These are phyloP conservation scores for Phytophthora melonis DNA, from an alignment of 352 stramenopile genomes.

Conservation along the genomic window DNA sequence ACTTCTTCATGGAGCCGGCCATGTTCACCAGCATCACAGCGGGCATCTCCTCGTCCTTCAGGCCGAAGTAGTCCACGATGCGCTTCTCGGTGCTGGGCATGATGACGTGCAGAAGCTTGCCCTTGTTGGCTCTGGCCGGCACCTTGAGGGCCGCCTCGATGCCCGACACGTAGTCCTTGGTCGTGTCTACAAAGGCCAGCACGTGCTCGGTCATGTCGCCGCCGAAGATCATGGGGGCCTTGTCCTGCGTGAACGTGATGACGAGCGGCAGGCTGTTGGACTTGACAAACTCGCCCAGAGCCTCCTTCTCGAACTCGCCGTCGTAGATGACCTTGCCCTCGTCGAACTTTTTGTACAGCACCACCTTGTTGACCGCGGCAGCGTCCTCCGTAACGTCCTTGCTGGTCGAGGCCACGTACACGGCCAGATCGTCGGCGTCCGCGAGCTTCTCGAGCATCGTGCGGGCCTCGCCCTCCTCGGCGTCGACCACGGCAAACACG, in stretches of 20 bases:
- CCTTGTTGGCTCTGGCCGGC: slow-evolving; percentile 81
- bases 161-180: slow-evolving; percentile 69
- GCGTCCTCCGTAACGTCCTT: slow-evolving; percentile 69
- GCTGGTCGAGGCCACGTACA: slow-evolving; percentile 82
- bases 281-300: slow-evolving; percentile 74
- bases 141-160: slow-evolving; percentile 69
- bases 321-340: slow-evolving; percentile 85
- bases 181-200: slow-evolving; percentile 86
- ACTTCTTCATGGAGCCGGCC: slow-evolving; percentile 95
- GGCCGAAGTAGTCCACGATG: slow-evolving; percentile 95
- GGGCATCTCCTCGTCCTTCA: slow-evolving; percentile 89
- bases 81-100: slow-evolving; percentile 89
- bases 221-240: slow-evolving; percentile 92
- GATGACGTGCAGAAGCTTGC: slow-evolving; percentile 91
- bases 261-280: slow-evolving; percentile 90
- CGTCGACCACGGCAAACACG: slow-evolving; percentile 86
- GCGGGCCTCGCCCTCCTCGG: slow-evolving; percentile 77
- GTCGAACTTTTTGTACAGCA: slow-evolving; percentile 92
- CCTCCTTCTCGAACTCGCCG: slow-evolving; percentile 75
- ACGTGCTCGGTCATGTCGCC: slow-evolving; percentile 89
- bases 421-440: slow-evolving; percentile 73
- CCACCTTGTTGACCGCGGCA: slow-evolving; percentile 63
- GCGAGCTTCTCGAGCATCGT: slow-evolving; percentile 80
- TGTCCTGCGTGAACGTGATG: slow-evolving; percentile 91
- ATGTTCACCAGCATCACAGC: slow-evolving; percentile 92